These are phyloP conservation scores for Scenedesmus sp. DNA, from an alignment of 163 green algal genomes.

Conservation along the genomic window DNA sequence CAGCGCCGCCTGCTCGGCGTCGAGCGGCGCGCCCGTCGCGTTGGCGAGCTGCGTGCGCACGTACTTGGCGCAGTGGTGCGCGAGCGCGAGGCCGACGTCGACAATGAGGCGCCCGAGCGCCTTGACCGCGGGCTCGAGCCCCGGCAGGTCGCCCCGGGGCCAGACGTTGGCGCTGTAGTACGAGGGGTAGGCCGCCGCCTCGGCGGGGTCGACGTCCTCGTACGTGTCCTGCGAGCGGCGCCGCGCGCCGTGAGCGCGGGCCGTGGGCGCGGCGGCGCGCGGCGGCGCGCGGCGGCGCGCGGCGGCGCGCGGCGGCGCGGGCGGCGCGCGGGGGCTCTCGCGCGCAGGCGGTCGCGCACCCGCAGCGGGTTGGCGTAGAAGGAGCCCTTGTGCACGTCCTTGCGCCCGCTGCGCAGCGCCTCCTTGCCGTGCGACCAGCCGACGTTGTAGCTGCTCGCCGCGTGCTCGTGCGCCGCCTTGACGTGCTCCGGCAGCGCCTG, in stretches of 20 bases:
- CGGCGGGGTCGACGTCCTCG: not conserved
- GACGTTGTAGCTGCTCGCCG: constrained; percentile 70
- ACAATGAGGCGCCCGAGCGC: constrained; percentile 71
- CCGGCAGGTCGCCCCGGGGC: constrained; percentile 72
- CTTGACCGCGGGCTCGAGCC: constrained; percentile 77
- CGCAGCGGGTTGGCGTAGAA: constrained; percentile 88
- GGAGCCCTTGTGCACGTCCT: constrained; percentile 75
- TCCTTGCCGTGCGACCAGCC: constrained; percentile 69
- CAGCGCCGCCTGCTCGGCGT: not conserved
- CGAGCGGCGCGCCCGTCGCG: constrained; percentile 16
- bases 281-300: not conserved
- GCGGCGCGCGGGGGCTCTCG: too few relatives aligned
- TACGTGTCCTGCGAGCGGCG: constrained; percentile 38
- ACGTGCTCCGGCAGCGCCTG: constrained; percentile 61
- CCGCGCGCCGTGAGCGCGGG: too few relatives aligned
- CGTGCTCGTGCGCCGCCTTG: constrained; percentile 64
- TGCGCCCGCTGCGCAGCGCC: constrained; percentile 61
- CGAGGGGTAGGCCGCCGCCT: constrained; percentile 45
- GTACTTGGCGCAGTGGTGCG: constrained; percentile 52
- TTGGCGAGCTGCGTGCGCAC: constrained; percentile 50
- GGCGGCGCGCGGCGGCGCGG: too few relatives aligned
- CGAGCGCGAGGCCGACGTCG: constrained; percentile 70
- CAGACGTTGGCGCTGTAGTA: constrained; percentile 80
- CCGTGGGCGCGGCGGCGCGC: too few relatives aligned
- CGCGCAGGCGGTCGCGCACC: too few relatives aligned